Evolutionary conservation across 192 early-diverging fungal genomes (phyloP), one percentile per base, ranked within the genome.

Genomic region (Coemansia sp.): DNA sequence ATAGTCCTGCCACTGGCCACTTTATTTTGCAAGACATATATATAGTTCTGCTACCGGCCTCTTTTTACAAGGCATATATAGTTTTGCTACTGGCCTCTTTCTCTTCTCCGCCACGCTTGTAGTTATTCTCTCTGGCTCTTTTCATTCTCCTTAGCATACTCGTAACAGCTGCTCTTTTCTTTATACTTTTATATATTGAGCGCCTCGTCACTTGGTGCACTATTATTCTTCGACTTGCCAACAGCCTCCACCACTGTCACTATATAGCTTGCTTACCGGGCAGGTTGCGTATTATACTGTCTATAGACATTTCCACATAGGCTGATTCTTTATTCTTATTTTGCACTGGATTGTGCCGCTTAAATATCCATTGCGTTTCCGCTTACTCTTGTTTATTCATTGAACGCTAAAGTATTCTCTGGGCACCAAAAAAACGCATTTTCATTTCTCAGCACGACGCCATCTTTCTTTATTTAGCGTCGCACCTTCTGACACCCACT

Each of bases 91-190:
- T 11, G 19, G 18, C 49, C 54, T 65, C 38, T 52, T 35, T 41
- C 22, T 10, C 35, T 63, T 27, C 35, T 63, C n/a, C 24, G 26
- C 47, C 48, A 12, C 13, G 13, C 29, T 20, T 29, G 19, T 23
- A 22, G 19, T 24, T 53, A 29, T 61, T 11, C 53, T 47, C 18
- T 53, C 56, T 63, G 62, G 54, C 29, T 54, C 18, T 58, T 60
- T 48, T 29, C 39, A 2, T 20, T 58, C 57, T 20, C 10, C 22
- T 59, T 29, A 24, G 37, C 37, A 20, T 39, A 39, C 29, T 43
- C 12, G 37, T 20, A 22, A 59, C 22, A 35, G 20, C 26, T 59
- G 23, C 53, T 48, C 41, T 56, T 47, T 59, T 59, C 20, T 14
- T 41, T 43, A 56, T 57, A 43, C 63, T 56, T 58, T 65, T 57